phyloP scores from a whole-genome alignment of 2,329 filamentous ascomycete genomes.

The Aureobasidium uvarum region DNA sequence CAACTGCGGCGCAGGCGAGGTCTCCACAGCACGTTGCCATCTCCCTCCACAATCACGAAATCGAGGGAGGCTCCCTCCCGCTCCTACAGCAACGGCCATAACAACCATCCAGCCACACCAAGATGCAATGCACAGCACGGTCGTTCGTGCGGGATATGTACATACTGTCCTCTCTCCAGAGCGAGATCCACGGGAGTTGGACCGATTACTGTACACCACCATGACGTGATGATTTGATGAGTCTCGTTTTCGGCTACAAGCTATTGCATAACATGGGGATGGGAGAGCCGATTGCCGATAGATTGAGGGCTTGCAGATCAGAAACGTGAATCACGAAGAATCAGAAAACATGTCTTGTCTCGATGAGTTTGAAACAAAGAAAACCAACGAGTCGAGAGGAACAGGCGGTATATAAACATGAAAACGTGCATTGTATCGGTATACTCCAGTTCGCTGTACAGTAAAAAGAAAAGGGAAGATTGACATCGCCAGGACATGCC shows the following conservation, averaged over 20 bases:
- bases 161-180: not conserved
- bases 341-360: not conserved
- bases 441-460: conserved; percentile 23
- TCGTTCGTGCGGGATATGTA: not conserved
- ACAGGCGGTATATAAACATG: not conserved
- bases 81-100: conserved; percentile 18
- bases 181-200: not conserved
- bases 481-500: conserved; percentile 9
- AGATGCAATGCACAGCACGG: conserved; percentile 5
- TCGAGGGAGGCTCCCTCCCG: not conserved
- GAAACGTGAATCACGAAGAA: not conserved
- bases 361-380: not conserved
- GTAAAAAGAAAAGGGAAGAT: not conserved
- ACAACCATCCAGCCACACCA: not conserved
- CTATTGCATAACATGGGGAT: too few species aligned
- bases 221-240: conserved; percentile 6
- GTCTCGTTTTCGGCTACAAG: not conserved
- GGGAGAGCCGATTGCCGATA: not conserved
- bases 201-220: not conserved
- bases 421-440: conserved; percentile 21
- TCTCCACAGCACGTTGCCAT: not conserved
- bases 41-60: conserved; percentile 8
- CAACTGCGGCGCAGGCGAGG: not conserved
- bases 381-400: not conserved
- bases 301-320: not conserved